Conservation (phyloP, 2,329 filamentous ascomycete species). For the Cercospora sp. region DNA sequence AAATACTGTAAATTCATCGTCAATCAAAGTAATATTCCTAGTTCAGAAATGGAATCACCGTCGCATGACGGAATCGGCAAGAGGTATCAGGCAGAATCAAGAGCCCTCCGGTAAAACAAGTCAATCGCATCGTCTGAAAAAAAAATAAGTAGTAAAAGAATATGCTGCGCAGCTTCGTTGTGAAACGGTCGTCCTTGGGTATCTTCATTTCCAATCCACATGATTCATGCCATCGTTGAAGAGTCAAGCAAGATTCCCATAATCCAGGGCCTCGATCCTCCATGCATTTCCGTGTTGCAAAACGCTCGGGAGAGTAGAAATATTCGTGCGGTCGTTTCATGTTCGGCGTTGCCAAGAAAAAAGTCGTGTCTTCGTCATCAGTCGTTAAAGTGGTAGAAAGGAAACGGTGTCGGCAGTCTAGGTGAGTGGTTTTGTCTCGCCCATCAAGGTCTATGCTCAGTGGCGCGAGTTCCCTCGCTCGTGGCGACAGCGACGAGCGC, state of each 20-base stretch:
- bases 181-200: conserved; percentile 7
- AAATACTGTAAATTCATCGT: too few relatives aligned
- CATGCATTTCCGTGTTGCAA: conserved; percentile 8
- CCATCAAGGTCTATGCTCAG: conserved; percentile 29
- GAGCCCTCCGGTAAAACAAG: background rate
- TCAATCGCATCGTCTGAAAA: background rate
- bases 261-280: background rate
- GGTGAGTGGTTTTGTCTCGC: background rate
- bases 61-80: too few relatives aligned
- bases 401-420: background rate
- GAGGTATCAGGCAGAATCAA: conserved; percentile 1
- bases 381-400: conserved; percentile 11
- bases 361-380: conserved; percentile 12
- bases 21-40: too few relatives aligned
- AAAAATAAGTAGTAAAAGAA: background rate
- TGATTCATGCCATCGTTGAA: conserved; percentile 5
- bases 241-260: background rate
- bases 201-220: conserved; percentile 6
- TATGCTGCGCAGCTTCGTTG: conserved; percentile 3
- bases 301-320: background rate
- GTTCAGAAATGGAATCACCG: too few relatives aligned
- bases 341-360: conserved; percentile 10
- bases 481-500: conserved; percentile 67
- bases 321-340: conserved; percentile 12
- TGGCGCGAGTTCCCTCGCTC: conserved; percentile 50